Percentiles rank a stretch among this genome's conserved stretches.
phyloP scores from a whole-genome alignment of 2,329 filamentous ascomycete genomes.

The Kalaharituber pfeilii region DNA sequence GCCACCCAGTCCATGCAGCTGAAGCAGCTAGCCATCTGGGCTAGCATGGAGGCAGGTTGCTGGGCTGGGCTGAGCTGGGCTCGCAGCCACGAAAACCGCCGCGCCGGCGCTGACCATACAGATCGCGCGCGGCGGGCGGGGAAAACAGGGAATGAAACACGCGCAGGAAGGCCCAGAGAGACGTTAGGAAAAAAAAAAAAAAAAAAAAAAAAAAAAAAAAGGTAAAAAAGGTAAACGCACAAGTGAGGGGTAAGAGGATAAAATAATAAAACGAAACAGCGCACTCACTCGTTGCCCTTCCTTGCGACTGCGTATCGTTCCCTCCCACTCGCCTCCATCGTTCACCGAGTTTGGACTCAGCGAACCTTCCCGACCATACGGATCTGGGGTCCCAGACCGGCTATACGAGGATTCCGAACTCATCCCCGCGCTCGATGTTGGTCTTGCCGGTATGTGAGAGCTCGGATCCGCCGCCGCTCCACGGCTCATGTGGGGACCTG shows the following conservation, averaged over 20 bases:
- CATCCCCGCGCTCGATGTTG: background rate
- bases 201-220: conserved; percentile 1
- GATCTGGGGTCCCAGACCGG: background rate
- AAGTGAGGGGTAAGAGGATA: background rate
- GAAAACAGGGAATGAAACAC: background rate
- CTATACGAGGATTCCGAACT: background rate
- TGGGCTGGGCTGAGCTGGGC: too few relatives aligned
- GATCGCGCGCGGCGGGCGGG: background rate
- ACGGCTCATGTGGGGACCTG: background rate
- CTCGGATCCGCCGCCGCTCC: background rate
- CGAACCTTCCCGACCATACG: background rate
- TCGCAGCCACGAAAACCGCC: background rate
- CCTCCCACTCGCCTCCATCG: background rate
- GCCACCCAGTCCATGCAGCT: background rate
- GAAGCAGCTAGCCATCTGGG: background rate
- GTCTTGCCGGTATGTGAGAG: background rate
- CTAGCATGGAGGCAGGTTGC: background rate
- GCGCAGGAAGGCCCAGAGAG: background rate
- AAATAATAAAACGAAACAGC: background rate
- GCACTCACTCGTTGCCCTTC: background rate
- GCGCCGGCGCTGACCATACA: background rate
- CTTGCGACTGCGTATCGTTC: background rate
- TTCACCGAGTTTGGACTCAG: background rate
- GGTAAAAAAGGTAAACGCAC: background rate
- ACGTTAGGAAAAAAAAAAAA: background rate